Evolutionary conservation across 1,284 basidiomycete species (phyloP), one percentile per base, ranked within the genome.

Genomic region (Neonothopanus nambi): DNA sequence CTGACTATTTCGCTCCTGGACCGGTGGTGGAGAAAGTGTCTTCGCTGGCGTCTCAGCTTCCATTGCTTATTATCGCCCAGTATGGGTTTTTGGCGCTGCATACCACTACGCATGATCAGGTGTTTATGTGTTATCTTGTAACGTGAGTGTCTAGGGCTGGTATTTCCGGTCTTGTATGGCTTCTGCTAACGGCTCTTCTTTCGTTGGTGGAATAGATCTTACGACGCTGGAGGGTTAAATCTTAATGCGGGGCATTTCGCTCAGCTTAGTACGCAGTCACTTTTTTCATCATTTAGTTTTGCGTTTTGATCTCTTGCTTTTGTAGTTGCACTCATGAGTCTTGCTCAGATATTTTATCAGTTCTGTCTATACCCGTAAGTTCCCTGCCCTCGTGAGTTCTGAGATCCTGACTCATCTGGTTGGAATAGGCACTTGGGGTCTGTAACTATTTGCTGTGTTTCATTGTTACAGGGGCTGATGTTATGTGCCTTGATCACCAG

Each of bases 341-440:
- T 91, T 21, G 85, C 83, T 48, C 88, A 90, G 65, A 89, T 91
- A 55, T 81, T 81, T 15, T 91, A 89, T 63, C 88, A 91, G 62
- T 91, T 91, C 63, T 84, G 89, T 64, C 78, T 92, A 38, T 95
- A 94, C 76, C 91, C 92, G 81, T 91, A 68, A 66, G 86, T 81
- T 5, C 33, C 20, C 3, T 51, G n/a, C 58, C 44, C 46, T 39
- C 15, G 13, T 8, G 12, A 44, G 35, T 8, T 9, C 37, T 42
- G 41, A 42, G 21, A 23, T 36, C 57, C 57, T 38, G 53, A 63
- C 12, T 59, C 53, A 62, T 64, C 55, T 52, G 56, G 8, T 13
- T 33, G 30, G 9, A 60, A 61, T 57, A 83, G 82, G 46, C 80
- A 81, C 62, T 77, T 81, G 62, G 77, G 79, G 85, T 75, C 62